Base-by-base conservation (phyloP, 352 stramenopile species). In the Phytopythium delawarense region DNA sequence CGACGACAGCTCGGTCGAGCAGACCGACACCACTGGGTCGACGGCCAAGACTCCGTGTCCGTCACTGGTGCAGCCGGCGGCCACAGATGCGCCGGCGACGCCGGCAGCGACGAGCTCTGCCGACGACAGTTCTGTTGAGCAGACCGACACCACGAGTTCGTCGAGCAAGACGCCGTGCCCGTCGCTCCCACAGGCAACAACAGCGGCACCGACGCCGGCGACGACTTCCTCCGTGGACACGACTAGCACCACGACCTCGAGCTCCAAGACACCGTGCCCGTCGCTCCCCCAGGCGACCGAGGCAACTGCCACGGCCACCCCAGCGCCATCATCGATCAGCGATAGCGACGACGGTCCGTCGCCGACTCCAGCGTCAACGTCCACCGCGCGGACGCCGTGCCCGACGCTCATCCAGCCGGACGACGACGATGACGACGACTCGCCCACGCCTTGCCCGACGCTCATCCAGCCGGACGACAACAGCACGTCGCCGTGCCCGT, bases 231-330 rank as follows among this genome's bases (percentile, higher is more conserved):
- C 70, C 8, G 16, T 21, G 18, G 59, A 67, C 48, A 62, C 48
- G 6, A 57, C 59, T 12, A 59, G 48, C 40, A 61, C 54, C 50
- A 61, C 65, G n/a, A 37, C 61, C 7, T 46, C 52, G 52, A 58
- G 34, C 34, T 45, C 59, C 32, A 58, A 76, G 46, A 66, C 70
- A 5, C 71, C 63, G 7, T 72, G 61, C 35, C 67, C 70, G n/a
- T 72, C 65, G 28, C 55, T 79, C n/a, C 72, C 75, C 8, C 65
- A 81, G 45, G 65, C 65, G 4, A 52, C 51, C 16, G 51, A 64
- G n/a, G 50, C 67, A 16, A 40, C 65, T 4, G 48, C 35, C 44
- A 64, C 35, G 59, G 54, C 51, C 20, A 71, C 57, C 9, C 71
- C 67, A 8, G 64, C 71, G 6, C 65, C 68, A 13, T 71, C 67